phyloP scores from a whole-genome alignment of 75 land plant species.

The Isoetes taiwanensis region DNA sequence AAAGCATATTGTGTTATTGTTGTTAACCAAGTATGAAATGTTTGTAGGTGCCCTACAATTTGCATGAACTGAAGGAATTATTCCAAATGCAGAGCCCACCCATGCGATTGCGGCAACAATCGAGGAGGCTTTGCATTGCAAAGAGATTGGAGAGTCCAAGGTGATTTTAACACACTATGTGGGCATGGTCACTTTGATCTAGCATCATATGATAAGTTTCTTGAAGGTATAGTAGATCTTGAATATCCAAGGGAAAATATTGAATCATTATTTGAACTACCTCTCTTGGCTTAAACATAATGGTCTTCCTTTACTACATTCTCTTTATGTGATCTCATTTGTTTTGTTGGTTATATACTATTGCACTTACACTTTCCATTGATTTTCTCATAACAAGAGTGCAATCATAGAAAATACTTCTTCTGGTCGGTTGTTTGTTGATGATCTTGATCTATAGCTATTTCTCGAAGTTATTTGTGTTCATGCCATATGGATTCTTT shows the following conservation, averaged over 20 bases:
- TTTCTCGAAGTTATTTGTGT: no score
- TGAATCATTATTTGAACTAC: no score
- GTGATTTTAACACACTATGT: slow-evolving; percentile 3
- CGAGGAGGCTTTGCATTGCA: not conserved
- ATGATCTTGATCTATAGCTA: no score
- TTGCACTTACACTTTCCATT: no score
- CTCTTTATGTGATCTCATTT: no score
- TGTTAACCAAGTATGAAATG: not conserved
- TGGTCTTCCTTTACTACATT: no score
- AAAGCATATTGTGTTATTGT: not conserved
- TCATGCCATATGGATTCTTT: no score
- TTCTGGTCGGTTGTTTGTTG: no score
- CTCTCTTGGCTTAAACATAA: no score
- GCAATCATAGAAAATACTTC: no score
- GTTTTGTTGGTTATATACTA: no score
- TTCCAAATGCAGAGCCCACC: not conserved
- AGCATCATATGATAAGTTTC: not conserved
- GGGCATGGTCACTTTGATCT: slow-evolving; percentile 7
- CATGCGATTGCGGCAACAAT: slow-evolving; percentile 3
- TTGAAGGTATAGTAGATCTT: not conserved
- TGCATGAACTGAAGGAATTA: slow-evolving; percentile 1
- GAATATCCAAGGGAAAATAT: not conserved
- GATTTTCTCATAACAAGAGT: no score
- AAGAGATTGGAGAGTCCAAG: not conserved
- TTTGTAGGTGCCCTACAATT: not conserved